phyloP scores from a whole-genome alignment of 768 basidiomycete species.

The Suillus fuscotomentosus region DNA sequence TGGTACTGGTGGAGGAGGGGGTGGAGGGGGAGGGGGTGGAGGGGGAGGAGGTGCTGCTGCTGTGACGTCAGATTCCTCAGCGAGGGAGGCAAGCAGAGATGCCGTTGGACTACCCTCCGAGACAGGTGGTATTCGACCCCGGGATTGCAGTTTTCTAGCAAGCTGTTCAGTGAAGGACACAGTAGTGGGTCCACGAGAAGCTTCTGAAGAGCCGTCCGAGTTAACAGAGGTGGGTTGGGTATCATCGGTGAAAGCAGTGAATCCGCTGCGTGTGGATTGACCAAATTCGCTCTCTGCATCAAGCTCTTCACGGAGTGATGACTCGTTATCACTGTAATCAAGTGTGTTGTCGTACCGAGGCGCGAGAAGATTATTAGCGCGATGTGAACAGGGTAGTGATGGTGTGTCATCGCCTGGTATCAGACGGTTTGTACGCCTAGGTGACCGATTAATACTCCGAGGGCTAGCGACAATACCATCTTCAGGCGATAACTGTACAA shows the following conservation, averaged over 20 bases:
- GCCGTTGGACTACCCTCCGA: conserved; percentile 36
- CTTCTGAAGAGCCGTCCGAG: conserved; percentile 42
- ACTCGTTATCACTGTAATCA: conserved; percentile 43
- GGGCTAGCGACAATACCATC: conserved; percentile 60
- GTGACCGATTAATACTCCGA: conserved; percentile 68
- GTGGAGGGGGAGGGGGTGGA: background rate
- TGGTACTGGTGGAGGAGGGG: conserved; percentile 22
- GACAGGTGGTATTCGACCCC: conserved; percentile 42
- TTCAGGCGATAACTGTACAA: conserved; percentile 58
- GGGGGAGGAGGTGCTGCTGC: conserved; percentile 29
- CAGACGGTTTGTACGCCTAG: conserved; percentile 48
- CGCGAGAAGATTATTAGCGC: conserved; percentile 40
- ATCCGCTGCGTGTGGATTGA: conserved; percentile 40
- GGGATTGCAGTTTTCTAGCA: conserved; percentile 52
- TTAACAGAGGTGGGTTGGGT: conserved; percentile 57
- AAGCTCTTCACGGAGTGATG: conserved; percentile 43
- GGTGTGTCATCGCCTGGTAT: conserved; percentile 38
- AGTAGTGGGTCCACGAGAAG: conserved; percentile 34
- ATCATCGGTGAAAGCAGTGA: conserved; percentile 43
- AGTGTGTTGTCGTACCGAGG: conserved; percentile 43
- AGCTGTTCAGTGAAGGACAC: conserved; percentile 64
- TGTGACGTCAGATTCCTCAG: conserved; percentile 35
- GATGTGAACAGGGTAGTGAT: conserved; percentile 37
- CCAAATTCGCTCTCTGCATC: conserved; percentile 60
- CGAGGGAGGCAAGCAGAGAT: conserved; percentile 35